These are phyloP conservation scores for Alternaria arbusti DNA, from an alignment of 2,329 filamentous ascomycete species.

Conservation along the genomic window DNA sequence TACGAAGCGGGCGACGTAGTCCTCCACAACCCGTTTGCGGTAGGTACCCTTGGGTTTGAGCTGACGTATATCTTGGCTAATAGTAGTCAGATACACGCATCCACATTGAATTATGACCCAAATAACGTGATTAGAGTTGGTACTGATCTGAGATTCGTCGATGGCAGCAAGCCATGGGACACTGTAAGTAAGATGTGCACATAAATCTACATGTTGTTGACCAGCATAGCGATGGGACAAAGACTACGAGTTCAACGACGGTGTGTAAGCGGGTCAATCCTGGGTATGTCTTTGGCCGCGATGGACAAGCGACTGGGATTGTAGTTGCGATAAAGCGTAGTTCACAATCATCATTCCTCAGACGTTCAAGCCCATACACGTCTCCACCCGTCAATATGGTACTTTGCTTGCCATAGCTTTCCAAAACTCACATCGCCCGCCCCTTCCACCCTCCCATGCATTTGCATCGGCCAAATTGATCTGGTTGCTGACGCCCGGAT, in stretches of 20 bases:
- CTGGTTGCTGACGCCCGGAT: constrained; percentile 41
- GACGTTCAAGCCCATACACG: background rate
- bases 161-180: constrained; percentile 60
- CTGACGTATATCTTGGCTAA: constrained; percentile 6
- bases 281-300: background rate
- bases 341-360: background rate
- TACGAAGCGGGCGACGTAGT: constrained; percentile 63
- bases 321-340: background rate
- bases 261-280: constrained; percentile 14
- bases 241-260: constrained; percentile 40
- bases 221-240: constrained; percentile 39
- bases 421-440: constrained; percentile 43
- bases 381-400: constrained; percentile 24
- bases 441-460: constrained; percentile 42
- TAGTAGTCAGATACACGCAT: constrained; percentile 60
- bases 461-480: constrained; percentile 35
- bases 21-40: constrained; percentile 40
- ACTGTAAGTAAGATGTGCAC: constrained; percentile 39
- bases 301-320: background rate
- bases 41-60: constrained; percentile 1
- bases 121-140: constrained; percentile 61
- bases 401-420: constrained; percentile 29
- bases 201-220: background rate
- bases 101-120: constrained; percentile 61
- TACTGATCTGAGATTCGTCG: constrained; percentile 64